Percentiles rank a stretch among this genome's conserved stretches.
Evolutionary conservation across 306 rosid genomes (phyloP).

Genomic region (Fagus sylvatica): DNA sequence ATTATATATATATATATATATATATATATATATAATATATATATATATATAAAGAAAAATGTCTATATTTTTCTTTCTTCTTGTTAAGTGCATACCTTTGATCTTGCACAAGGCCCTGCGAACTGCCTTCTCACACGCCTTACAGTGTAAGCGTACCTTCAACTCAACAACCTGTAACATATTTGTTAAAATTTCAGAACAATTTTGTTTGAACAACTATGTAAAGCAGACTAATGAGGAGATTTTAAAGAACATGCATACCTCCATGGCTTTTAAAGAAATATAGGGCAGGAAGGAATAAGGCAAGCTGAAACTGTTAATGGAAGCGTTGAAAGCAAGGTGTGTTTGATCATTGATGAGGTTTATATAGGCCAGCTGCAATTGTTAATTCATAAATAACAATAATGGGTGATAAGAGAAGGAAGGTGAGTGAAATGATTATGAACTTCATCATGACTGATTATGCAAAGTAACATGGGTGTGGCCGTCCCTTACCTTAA

Average conservation of each 20-base stretch:
- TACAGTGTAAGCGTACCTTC: slow-evolving; percentile 17
- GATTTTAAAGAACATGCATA: too few species aligned
- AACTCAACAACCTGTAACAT: slow-evolving; percentile 12
- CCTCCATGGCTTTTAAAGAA: background rate
- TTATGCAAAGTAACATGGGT: background rate
- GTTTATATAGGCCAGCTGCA: background rate
- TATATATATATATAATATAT: too few species aligned
- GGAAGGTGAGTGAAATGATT: slow-evolving; percentile 3
- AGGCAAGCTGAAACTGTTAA: background rate
- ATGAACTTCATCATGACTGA: background rate
- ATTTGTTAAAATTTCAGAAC: background rate
- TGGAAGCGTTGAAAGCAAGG: background rate
- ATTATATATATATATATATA: too few species aligned
- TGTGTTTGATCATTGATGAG: background rate
- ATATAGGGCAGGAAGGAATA: background rate
- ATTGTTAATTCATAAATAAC: background rate
- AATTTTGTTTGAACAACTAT: background rate
- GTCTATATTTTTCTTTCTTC: too few species aligned
- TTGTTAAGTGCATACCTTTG: slow-evolving; percentile 2
- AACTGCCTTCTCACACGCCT: slow-evolving; percentile 21
- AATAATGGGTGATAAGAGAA: too few species aligned
- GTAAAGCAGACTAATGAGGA: too few species aligned
- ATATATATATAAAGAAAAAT: too few species aligned
- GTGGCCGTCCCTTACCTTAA: background rate
- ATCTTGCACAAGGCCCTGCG: slow-evolving; percentile 26